phyloP scores from a whole-genome alignment of 306 rosid species.

The Lathyrus sativus region DNA sequence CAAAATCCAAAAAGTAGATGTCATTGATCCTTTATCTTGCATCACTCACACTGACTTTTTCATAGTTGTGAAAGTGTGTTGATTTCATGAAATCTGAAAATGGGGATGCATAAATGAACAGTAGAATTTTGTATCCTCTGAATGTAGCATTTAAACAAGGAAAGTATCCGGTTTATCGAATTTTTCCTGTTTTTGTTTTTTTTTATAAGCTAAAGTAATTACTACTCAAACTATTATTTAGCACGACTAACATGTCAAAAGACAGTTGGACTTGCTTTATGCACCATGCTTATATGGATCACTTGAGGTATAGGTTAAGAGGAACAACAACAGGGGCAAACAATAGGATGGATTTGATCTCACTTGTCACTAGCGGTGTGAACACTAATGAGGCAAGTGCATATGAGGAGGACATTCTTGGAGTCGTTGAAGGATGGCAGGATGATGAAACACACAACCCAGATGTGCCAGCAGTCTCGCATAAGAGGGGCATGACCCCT shows the following conservation, averaged over 20 bases:
- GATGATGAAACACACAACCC: conserved; percentile 98
- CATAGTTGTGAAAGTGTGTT: conserved; percentile 14
- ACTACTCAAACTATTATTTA: neutral
- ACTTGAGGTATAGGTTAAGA: conserved; percentile 60
- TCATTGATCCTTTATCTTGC: neutral
- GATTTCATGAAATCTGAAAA: conserved; percentile 13
- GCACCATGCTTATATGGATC: conserved; percentile 18
- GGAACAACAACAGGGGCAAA: conserved; percentile 84
- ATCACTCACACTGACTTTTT: neutral
- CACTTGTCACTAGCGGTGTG: conserved; percentile 92
- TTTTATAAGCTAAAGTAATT: neutral
- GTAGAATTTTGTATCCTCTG: conserved; percentile 3
- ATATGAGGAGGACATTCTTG: conserved; percentile 81
- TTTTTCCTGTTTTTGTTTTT: neutral
- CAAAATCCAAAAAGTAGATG: neutral
- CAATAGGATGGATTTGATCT: conserved; percentile 87
- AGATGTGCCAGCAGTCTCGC: conserved; percentile 90
- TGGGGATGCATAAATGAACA: conserved; percentile 5
- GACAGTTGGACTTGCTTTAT: conserved; percentile 21
- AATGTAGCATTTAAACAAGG: conserved; percentile 26
- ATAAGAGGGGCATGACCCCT: conserved; percentile 82
- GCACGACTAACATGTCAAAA: neutral
- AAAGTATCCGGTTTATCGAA: neutral
- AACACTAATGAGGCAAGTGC: conserved; percentile 56
- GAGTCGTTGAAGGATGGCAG: conserved; percentile 84